Percentiles rank a stretch among this genome's conserved stretches.
phyloP scores from a whole-genome alignment of 2,329 filamentous ascomycete species.

The Fusarium euwallaceae region DNA sequence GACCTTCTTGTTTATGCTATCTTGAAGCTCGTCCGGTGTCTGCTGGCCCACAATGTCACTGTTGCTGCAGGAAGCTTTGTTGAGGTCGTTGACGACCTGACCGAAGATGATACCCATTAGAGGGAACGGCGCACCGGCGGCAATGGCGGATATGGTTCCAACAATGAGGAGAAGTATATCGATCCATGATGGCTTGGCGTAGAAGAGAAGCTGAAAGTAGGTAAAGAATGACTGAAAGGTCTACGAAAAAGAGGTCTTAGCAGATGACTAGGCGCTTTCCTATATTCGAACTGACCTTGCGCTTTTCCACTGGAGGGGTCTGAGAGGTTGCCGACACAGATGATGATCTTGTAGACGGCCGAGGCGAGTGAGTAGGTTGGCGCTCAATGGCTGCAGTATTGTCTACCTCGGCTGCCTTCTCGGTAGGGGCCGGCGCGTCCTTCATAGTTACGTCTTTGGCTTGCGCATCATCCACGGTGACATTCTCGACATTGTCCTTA shows the following conservation, averaged over 20 bases:
- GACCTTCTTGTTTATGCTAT: constrained; percentile 68
- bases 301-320: constrained; percentile 5
- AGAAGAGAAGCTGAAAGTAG: constrained; percentile 61
- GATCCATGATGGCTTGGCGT: constrained; percentile 58
- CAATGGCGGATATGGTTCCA: constrained; percentile 62
- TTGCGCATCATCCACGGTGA: background rate
- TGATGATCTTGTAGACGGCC: constrained; percentile 25
- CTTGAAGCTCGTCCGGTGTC: constrained; percentile 52
- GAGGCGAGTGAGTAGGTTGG: constrained; percentile 18
- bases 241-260: constrained; percentile 24
- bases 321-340: constrained; percentile 24
- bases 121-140: constrained; percentile 73
- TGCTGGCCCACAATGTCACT: constrained; percentile 41
- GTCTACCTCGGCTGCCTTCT: constrained; percentile 9
- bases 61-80: constrained; percentile 65
- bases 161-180: constrained; percentile 58
- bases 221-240: constrained; percentile 46
- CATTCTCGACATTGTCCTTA: constrained; percentile 1
- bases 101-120: constrained; percentile 75
- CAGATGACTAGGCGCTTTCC: background rate
- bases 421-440: constrained; percentile 3
- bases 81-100: constrained; percentile 72
- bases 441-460: constrained; percentile 1
- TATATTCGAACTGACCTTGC: constrained; percentile 19
- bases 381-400: constrained; percentile 11